Evolutionary conservation across 805 yeast genomes (phyloP), one percentile per base, ranked within the genome.

Genomic region (Myxozyma lipomycoides): DNA sequence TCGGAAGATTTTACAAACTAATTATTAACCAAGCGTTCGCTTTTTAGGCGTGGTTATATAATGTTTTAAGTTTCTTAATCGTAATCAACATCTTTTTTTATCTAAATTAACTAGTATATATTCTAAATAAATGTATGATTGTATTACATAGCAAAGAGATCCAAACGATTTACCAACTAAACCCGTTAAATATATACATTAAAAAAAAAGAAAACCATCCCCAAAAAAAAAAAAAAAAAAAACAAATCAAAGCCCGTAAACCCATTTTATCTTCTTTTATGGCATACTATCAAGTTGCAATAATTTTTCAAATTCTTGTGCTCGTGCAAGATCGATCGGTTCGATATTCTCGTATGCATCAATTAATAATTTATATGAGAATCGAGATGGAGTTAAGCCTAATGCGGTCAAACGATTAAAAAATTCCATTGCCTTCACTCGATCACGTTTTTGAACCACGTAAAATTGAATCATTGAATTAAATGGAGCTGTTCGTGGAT

Each of bases 361-460:
- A 53, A 72, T 72, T 38, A 71, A 51, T 30, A 73, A 63, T 52
- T 66, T 67, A 61, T 71, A 73, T n/a, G 75, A 68, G 43, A 62
- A 67, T 1, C 72, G 56, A 2, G 73, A 63, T 3, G 72, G 72
- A 32, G 55, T 45, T 4, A 60, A 40, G 3, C 51, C 38, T 5
- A 50, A 36, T 17, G 35, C 38, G 10, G 62, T 48, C 50, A 72
- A 60, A 57, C 62, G 56, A 5, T 56, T 55, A 40, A 66, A 69
- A 32, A 64, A 60, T 4, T 62, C 50, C 35, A 67, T 51, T 2
- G 74, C 74, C 3, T 60, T 55, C 19, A 15, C 15, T 10, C 69
- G 61, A 48, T 71, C 69, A 6, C 59, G 49, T 42, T 60, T 59
- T 19, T 61, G 59, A 39, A 64, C 64, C 10, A 72, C 67, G 52